Evolutionary conservation across 805 yeast genomes (phyloP).

Genomic region (Ogataea trehalophila): DNA sequence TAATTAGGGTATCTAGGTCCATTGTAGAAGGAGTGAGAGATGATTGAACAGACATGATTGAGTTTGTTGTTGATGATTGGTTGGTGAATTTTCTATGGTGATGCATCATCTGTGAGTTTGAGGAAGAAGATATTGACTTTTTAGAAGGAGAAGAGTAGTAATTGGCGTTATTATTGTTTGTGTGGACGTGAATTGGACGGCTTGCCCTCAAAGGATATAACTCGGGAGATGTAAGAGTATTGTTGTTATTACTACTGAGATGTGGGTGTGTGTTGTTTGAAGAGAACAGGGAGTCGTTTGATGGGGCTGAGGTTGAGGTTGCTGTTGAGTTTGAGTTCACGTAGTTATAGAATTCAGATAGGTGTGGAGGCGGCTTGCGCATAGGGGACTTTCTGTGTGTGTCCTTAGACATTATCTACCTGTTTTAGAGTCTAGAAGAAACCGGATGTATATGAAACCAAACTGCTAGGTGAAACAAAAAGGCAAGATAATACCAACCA

Average conservation of each 20-base stretch:
- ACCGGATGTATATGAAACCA: not conserved
- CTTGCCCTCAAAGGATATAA: too few species aligned
- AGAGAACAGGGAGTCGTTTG: not conserved
- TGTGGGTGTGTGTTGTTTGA: not conserved
- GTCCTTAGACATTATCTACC: constrained; percentile 5
- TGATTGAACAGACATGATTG: constrained; percentile 36
- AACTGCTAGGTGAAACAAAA: too few species aligned
- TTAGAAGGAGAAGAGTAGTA: too few species aligned
- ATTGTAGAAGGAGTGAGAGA: constrained; percentile 49
- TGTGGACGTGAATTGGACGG: too few species aligned
- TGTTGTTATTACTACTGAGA: not conserved
- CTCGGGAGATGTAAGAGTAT: too few species aligned
- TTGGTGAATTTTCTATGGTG: constrained; percentile 8
- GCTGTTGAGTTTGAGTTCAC: constrained; percentile 31
- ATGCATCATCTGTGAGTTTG: not conserved
- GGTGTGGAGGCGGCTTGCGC: constrained; percentile 44
- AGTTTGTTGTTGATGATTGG: constrained; percentile 13
- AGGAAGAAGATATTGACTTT: not conserved
- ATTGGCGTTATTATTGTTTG: too few species aligned
- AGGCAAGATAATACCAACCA: too few species aligned
- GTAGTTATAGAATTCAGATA: constrained; percentile 55
- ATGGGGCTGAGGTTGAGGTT: constrained; percentile 3
- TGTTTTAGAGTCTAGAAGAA: not conserved
- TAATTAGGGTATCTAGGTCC: constrained; percentile 57
- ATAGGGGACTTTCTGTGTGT: constrained; percentile 19